A percentile compares a stretch with the other conserved stretches of the same genome.
Conservation (phyloP, 2,329 filamentous ascomycete genomes). For the Botrytis sinoallii region DNA sequence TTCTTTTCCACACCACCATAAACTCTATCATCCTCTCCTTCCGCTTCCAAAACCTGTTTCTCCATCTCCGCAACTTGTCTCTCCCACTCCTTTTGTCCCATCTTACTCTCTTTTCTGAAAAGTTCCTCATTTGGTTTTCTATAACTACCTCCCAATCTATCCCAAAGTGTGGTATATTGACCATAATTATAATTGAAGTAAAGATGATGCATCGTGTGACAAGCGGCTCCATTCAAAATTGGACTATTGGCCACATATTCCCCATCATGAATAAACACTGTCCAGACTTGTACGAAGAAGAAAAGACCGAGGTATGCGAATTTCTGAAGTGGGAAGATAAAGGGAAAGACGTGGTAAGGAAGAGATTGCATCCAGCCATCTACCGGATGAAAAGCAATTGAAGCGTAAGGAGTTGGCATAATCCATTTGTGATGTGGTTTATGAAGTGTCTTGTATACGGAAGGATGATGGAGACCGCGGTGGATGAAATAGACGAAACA, state of each 20-base stretch:
- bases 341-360: slow-evolving; percentile 90
- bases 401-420: slow-evolving; percentile 92
- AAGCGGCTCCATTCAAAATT: slow-evolving; percentile 91
- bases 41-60: slow-evolving; percentile 49
- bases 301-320: slow-evolving; percentile 83
- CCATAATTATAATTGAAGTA: slow-evolving; percentile 92
- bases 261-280: slow-evolving; percentile 91
- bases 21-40: slow-evolving; percentile 44
- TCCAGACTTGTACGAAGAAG: slow-evolving; percentile 94
- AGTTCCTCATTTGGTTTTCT: slow-evolving; percentile 80
- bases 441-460: slow-evolving; percentile 82
- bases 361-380: slow-evolving; percentile 87
- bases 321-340: slow-evolving; percentile 91
- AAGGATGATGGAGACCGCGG: slow-evolving; percentile 76
- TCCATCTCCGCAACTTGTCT: slow-evolving; percentile 76
- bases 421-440: slow-evolving; percentile 99
- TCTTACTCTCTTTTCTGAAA: slow-evolving; percentile 81
- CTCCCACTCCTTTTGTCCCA: slow-evolving; percentile 76
- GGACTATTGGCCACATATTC: slow-evolving; percentile 90
- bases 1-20: slow-evolving; percentile 29
- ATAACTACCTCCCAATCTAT: slow-evolving; percentile 83
- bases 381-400: slow-evolving; percentile 90
- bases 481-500: slow-evolving; percentile 91
- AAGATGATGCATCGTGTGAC: slow-evolving; percentile 87
- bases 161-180: slow-evolving; percentile 91